These are phyloP conservation scores for Pestalotiopsis sp. DNA, from an alignment of 2,329 filamentous ascomycete species.

Conservation along the genomic window DNA sequence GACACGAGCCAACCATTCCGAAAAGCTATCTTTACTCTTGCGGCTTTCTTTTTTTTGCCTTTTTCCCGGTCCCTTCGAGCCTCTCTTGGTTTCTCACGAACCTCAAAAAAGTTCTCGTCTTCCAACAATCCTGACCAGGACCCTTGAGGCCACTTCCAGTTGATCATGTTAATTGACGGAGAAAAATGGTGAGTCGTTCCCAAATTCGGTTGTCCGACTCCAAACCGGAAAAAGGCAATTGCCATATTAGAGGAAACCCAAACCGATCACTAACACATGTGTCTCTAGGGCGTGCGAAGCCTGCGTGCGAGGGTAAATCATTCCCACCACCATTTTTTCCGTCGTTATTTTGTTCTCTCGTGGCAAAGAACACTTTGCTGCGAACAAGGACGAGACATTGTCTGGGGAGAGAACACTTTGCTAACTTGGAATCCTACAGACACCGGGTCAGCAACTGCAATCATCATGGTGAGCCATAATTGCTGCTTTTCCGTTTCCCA, in stretches of 20 bases:
- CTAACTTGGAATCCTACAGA: slow-evolving; percentile 35
- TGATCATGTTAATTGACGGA: slow-evolving; percentile 81
- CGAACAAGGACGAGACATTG: background rate
- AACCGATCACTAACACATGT: slow-evolving; percentile 3
- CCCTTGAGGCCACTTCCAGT: background rate
- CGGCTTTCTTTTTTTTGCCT: background rate
- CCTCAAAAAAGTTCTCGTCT: background rate
- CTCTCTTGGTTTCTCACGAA: background rate
- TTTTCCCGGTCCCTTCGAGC: background rate
- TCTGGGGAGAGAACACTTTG: background rate
- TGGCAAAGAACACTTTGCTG: background rate
- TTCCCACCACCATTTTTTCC: background rate
- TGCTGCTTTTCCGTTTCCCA: slow-evolving; percentile 18
- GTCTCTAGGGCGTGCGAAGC: slow-evolving; percentile 76
- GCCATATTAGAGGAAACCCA: background rate
- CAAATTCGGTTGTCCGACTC: background rate
- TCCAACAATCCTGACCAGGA: background rate
- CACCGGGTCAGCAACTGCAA: slow-evolving; percentile 99
- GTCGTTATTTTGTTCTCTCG: background rate
- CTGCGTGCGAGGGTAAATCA: slow-evolving; percentile 74
- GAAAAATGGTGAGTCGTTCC: slow-evolving; percentile 70
- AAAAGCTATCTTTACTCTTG: slow-evolving; percentile 1
- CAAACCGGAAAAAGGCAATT: background rate
- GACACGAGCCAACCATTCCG: slow-evolving; percentile 2
- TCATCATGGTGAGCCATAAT: slow-evolving; percentile 76